Base-by-base conservation (phyloP, 1,284 basidiomycete genomes). In the Kalmanozyma brasiliensis region DNA sequence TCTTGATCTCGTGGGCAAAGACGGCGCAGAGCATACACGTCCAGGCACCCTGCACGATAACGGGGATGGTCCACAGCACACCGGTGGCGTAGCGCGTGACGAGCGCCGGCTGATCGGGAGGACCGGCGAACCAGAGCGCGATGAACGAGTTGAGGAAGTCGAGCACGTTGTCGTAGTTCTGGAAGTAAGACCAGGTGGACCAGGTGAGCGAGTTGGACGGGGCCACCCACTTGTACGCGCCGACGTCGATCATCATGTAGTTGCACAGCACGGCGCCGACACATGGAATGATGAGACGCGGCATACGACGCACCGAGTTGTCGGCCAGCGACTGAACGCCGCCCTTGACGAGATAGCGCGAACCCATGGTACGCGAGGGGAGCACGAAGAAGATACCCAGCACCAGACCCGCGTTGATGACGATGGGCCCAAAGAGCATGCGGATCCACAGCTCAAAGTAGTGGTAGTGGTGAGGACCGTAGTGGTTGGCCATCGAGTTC, bases 21-120 rank as follows among this genome's bases (percentile, higher is more conserved):
- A 78, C 59, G 19, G 71, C 76, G 47, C 67, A 72, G 5, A 64
- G 59, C 58, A 72, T 64, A 29, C 63, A 68, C 8, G 73, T 74
- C 76, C 76, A 78, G 10, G 62, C 63, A 30, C 64, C 60, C 36
- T 74, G 72, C 11, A 78, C 72, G 24, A 76, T 76, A 29, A 78
- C 58, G 13, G 76, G 76, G 32, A 76, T 73, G 8, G 76, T 78
- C 76, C 76, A 78, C 22, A 78, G 74, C 34, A 78, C 73, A 66
- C 76, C 76, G 32, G 76, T 78, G 24, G 76, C 76, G 36, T 78
- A 78, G 8, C 60, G 58, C 7, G 72, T 65, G 19, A 74, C 70
- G 9, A 74, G 36, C 14, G 63, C 62, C 7, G 76, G 76, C 32
- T 52, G 41, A 13, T 65, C 61, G 10, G 74, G 74, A 22, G 76